phyloP scores from a whole-genome alignment of 2,329 filamentous ascomycete genomes.

The Claviceps pazoutovae region DNA sequence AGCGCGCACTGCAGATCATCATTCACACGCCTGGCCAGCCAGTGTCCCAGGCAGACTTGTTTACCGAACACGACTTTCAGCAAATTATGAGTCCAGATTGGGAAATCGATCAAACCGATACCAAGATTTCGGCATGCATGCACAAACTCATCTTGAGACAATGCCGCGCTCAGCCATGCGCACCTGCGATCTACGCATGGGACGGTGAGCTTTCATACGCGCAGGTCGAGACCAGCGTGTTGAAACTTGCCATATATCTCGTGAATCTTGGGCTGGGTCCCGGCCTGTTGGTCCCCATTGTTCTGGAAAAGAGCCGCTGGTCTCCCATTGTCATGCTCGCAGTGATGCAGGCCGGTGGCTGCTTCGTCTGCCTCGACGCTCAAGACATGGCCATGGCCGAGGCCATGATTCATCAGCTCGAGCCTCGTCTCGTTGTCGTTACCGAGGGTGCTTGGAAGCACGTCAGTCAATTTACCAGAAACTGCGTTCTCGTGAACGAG shows the following conservation, averaged over 20 bases:
- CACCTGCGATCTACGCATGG: constrained; percentile 28
- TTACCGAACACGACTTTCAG: constrained; percentile 40
- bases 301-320: constrained; percentile 55
- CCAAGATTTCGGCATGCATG: constrained; percentile 26
- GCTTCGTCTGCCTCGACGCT: constrained; percentile 35
- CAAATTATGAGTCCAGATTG: constrained; percentile 40
- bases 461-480: constrained; percentile 25
- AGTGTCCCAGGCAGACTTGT: constrained; percentile 35
- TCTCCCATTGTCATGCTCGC: constrained; percentile 58
- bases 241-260: constrained; percentile 30
- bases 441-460: constrained; percentile 28
- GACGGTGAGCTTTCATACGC: constrained; percentile 30
- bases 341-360: constrained; percentile 43
- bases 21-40: constrained; percentile 26
- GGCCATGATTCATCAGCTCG: constrained; percentile 29
- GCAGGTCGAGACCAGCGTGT: constrained; percentile 24
- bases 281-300: constrained; percentile 47
- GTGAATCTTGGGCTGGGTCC: constrained; percentile 33
- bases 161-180: constrained; percentile 23
- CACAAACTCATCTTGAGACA: constrained; percentile 31
- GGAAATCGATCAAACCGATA: constrained; percentile 23
- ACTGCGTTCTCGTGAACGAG: constrained; percentile 28
- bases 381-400: constrained; percentile 28
- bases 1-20: constrained; percentile 34
- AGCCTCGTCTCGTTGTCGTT: constrained; percentile 29